Base-by-base conservation (phyloP, 2,329 filamentous ascomycete species). In the Didymella pomorum region DNA sequence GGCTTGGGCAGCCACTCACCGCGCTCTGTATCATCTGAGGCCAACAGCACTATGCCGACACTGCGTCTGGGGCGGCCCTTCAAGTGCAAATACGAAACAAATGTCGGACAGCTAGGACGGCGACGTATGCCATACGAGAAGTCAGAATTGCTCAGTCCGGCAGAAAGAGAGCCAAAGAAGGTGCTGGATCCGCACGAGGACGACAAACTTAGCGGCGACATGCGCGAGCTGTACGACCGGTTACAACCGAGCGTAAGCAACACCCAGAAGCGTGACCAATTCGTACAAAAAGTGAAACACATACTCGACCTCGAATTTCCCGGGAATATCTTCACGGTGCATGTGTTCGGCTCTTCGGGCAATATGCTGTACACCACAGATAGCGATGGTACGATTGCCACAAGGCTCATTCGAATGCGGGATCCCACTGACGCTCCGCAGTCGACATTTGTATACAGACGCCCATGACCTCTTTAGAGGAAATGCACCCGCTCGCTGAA, bases 381-480 rank as follows among this genome's bases (percentile, higher is more conserved):
- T 73, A 99, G 95, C 51, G 95, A 99, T 81, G 92, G 93, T 97
- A 82, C 70, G 88, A 31, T 26, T 42, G 5, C 21, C 16, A 14
- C 2, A 33, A 26, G 25, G 37, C 12, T 14, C 7, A 10, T 8
- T 35, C 21, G 11, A 4, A 5, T 14, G 18, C 3, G 23, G 18
- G n/a, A 26, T 16, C 23, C 12, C 14, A 59, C 73, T 78, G 53
- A 79, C 62, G 29, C 4, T 28, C 18, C 60, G 3, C 44, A 97
- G 94, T 99, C 75, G 95, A 99, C 76, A 94, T 99, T 55, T 99
- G 95, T 81, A 97, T 99, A 73, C 96, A 93, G 45, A 98, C 95
- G 20, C 83, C 91, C 45, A 93, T 90, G 86, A 95, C 89, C 74
- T 90, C 91, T 69, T 80, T 98, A 72, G 93, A 97, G 76, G 89